Percentiles rank a stretch among this genome's conserved stretches.
phyloP scores from a whole-genome alignment of 108 stramenopile genomes.

The Pseudonitzschia multiseries region DNA sequence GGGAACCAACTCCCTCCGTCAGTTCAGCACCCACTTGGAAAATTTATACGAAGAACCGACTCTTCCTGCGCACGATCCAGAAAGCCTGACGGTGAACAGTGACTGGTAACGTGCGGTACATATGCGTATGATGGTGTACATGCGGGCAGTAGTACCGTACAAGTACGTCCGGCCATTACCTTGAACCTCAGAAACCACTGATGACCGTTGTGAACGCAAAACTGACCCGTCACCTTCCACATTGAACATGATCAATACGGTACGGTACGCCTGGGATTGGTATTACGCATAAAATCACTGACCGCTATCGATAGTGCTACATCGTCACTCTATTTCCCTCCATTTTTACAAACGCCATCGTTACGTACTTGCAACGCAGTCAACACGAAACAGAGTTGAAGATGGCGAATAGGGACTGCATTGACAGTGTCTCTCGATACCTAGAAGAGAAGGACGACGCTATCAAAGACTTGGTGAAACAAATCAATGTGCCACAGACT shows the following conservation, averaged over 20 bases:
- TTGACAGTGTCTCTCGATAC: not conserved
- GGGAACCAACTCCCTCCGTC: not conserved
- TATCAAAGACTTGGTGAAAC: conserved; percentile 30
- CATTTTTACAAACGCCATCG: too few relatives aligned
- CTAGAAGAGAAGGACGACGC: conserved; percentile 25
- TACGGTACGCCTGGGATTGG: too few relatives aligned
- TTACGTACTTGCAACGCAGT: too few relatives aligned
- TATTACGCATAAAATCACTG: too few relatives aligned
- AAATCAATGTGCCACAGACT: conserved; percentile 54
- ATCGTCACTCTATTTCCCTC: too few relatives aligned
- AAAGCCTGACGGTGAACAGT: not conserved
- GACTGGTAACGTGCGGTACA: not conserved
- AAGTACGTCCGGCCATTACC: not conserved
- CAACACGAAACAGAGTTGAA: not conserved
- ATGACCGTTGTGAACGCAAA: not conserved
- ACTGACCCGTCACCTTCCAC: not conserved
- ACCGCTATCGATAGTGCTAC: too few relatives aligned
- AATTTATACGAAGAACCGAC: not conserved
- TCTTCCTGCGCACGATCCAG: not conserved
- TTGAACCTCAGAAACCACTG: not conserved
- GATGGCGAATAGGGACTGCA: not conserved
- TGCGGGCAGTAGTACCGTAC: not conserved
- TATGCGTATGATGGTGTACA: too few relatives aligned
- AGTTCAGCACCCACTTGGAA: not conserved
- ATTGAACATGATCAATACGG: too few relatives aligned